Evolutionary conservation across 768 basidiomycete genomes (phyloP).

Genomic region (Kwoniella bestiolae): DNA sequence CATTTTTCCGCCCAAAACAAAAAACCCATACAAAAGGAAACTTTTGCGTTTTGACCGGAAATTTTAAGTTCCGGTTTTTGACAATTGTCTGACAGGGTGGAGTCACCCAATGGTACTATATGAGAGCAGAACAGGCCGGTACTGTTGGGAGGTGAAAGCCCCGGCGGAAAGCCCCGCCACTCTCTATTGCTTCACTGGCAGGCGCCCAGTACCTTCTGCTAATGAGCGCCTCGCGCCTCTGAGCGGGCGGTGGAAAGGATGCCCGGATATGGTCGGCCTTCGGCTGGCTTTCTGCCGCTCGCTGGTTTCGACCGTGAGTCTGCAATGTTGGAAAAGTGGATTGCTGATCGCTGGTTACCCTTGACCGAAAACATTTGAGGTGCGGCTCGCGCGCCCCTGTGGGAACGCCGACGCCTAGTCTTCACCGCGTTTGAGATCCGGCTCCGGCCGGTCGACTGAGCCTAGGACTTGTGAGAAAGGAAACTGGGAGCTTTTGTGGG

Average conservation of each 20-base stretch:
- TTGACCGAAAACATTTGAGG: constrained; percentile 58
- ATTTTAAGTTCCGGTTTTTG: constrained; percentile 9
- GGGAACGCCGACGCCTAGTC: constrained; percentile 53
- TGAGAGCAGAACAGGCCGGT: constrained; percentile 3
- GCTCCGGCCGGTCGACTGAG: constrained; percentile 54
- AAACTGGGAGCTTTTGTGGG: constrained; percentile 59
- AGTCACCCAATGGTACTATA: constrained; percentile 14
- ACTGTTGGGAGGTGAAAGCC: neutral
- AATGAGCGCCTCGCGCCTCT: neutral
- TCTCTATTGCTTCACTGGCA: constrained; percentile 10
- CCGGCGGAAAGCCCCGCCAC: neutral
- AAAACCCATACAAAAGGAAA: constrained; percentile 4
- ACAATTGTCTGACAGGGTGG: neutral
- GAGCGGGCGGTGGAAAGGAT: neutral
- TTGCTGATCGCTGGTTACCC: constrained; percentile 59
- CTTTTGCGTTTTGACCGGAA: constrained; percentile 22
- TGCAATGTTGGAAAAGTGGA: constrained; percentile 53
- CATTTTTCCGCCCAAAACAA: constrained; percentile 15
- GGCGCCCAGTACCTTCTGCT: constrained; percentile 2
- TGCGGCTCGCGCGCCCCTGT: constrained; percentile 47
- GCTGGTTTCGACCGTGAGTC: constrained; percentile 17
- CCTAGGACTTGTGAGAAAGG: constrained; percentile 62
- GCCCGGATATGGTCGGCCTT: neutral
- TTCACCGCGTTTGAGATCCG: constrained; percentile 55
- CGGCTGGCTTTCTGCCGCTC: neutral